A percentile compares a stretch with the other conserved stretches of the same genome.
Conservation (phyloP, 305 asterid species). For the Fraxinus dipetala region DNA sequence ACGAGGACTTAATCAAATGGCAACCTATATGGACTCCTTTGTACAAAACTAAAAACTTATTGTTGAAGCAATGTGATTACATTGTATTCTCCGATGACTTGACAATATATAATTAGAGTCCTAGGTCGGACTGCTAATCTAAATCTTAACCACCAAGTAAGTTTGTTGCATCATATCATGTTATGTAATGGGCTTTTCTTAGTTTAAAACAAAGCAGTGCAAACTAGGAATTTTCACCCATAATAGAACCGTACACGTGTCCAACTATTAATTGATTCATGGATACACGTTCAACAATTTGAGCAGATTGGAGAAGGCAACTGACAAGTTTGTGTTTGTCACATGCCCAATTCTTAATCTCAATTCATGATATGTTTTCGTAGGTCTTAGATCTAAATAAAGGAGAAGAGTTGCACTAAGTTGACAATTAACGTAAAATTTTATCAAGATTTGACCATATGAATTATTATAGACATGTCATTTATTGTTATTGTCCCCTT, state of each 20-base stretch:
- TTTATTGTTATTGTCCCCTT: background rate
- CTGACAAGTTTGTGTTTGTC: background rate
- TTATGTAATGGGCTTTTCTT: background rate
- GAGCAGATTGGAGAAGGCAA: background rate
- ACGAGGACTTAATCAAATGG: background rate
- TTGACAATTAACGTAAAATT: background rate
- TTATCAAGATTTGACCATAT: background rate
- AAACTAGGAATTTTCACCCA: background rate
- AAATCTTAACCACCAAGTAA: background rate
- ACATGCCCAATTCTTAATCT: background rate
- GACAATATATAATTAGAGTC: background rate
- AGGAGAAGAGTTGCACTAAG: background rate
- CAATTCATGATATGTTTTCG: no score
- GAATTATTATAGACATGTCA: no score
- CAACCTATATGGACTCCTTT: background rate
- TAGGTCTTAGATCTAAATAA: no score
- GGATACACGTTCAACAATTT: background rate
- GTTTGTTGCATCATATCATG: background rate
- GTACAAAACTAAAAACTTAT: background rate
- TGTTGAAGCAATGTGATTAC: background rate
- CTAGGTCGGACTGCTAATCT: background rate
- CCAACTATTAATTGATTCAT: background rate
- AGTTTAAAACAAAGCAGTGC: background rate
- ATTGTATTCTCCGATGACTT: background rate
- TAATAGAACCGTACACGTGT: background rate